These are phyloP conservation scores for Osmanthus fragrans DNA, from an alignment of 257 asterid genomes.

Conservation along the genomic window DNA sequence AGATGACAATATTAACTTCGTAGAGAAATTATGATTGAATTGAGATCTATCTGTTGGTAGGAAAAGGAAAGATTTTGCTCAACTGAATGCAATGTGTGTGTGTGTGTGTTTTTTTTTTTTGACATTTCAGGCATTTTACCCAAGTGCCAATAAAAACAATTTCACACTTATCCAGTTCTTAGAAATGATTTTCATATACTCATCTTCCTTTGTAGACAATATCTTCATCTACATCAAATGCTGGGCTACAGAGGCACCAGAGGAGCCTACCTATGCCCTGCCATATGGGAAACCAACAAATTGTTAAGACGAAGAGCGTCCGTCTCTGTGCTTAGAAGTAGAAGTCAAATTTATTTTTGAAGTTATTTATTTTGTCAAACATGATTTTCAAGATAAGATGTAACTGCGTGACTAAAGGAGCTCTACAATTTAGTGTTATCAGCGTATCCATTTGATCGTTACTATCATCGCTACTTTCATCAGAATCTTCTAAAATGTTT, in stretches of 20 bases:
- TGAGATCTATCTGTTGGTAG: background rate
- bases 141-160: background rate
- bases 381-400: background rate
- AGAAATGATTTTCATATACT: background rate
- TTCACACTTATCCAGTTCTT: background rate
- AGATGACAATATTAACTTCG: too few species aligned
- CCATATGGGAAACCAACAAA: background rate
- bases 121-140: background rate
- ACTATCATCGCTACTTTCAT: constrained; percentile 72
- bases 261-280: constrained; percentile 88
- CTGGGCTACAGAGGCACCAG: constrained; percentile 85
- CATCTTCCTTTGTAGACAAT: constrained; percentile 79
- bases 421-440: constrained; percentile 55
- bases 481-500: constrained; percentile 42
- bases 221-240: constrained; percentile 80
- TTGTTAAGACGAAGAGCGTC: background rate
- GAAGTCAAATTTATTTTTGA: background rate
- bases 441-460: constrained; percentile 77
- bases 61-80: too few species aligned
- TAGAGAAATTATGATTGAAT: background rate
- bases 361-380: too few species aligned
- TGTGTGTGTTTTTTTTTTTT: too few species aligned
- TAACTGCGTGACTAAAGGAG: constrained; percentile 89
- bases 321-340: background rate
- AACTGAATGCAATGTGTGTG: background rate